Conservation (phyloP, 805 yeast genomes). For the Lachancea quebecensis region DNA sequence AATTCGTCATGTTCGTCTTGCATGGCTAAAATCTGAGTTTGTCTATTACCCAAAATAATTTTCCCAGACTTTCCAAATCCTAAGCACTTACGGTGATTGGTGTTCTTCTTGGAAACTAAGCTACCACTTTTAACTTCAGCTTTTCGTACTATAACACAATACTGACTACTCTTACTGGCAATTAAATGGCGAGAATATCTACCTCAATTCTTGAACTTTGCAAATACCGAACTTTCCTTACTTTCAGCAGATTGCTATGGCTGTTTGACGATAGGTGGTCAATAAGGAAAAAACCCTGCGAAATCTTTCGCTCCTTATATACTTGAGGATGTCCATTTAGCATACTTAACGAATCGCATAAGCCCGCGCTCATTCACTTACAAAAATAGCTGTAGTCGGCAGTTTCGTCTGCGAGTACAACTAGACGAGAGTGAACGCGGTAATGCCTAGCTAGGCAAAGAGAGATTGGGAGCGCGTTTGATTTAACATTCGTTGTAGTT, state of each 20-base stretch:
- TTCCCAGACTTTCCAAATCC: neutral
- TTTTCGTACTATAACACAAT: neutral
- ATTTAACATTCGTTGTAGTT: no score
- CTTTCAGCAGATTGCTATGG: neutral
- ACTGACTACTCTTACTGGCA: slow-evolving; percentile 3
- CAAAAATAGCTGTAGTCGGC: no score
- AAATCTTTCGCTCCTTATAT: neutral
- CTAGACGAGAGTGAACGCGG: no score
- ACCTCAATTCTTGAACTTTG: neutral
- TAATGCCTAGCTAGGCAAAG: no score
- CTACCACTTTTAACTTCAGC: slow-evolving; percentile 1
- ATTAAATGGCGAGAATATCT: neutral
- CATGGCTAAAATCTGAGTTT: neutral
- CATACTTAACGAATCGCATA: no score
- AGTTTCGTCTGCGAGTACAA: no score
- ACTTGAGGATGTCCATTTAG: neutral
- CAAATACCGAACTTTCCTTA: neutral
- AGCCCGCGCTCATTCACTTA: no score
- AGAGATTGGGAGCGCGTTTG: no score
- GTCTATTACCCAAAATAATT: neutral
- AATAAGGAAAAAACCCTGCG: neutral
- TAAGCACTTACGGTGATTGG: neutral
- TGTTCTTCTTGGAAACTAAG: neutral
- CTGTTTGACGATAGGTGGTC: neutral
- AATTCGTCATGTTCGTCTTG: slow-evolving; percentile 29